These are phyloP conservation scores for Boletus barrowsii DNA, from an alignment of 768 basidiomycete genomes.

Conservation along the genomic window DNA sequence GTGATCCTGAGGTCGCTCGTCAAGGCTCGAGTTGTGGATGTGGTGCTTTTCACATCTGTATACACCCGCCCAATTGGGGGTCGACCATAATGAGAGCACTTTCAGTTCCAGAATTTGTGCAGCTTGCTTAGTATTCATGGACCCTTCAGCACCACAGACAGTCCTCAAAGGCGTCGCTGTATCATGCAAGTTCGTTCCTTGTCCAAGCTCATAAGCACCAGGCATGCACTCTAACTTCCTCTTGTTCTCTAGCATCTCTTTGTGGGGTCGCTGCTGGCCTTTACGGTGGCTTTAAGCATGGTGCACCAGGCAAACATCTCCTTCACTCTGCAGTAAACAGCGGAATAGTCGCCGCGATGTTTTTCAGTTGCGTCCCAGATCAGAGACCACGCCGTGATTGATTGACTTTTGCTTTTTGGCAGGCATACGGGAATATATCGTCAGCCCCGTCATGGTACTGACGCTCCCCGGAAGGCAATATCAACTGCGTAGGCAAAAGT, in stretches of 20 bases:
- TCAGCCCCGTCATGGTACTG: slow-evolving; percentile 58
- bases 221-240: slow-evolving; percentile 27
- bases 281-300: slow-evolving; percentile 46
- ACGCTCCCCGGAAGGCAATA: slow-evolving; percentile 48
- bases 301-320: slow-evolving; percentile 48
- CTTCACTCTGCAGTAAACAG: slow-evolving; percentile 68
- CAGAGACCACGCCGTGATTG: background rate
- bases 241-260: slow-evolving; percentile 46
- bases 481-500: slow-evolving; percentile 36
- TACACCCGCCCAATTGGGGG: background rate
- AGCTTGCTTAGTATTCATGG: slow-evolving; percentile 15
- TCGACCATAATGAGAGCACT: background rate
- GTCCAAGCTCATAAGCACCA: slow-evolving; percentile 1
- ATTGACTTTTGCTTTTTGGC: slow-evolving; percentile 5
- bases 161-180: slow-evolving; percentile 56
- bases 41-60: too few species aligned
- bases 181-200: slow-evolving; percentile 77
- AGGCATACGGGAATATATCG: slow-evolving; percentile 77
- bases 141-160: slow-evolving; percentile 36
- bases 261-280: slow-evolving; percentile 47
- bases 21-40: background rate
- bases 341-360: slow-evolving; percentile 65
- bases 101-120: too few species aligned
- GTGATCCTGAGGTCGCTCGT: background rate
- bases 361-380: slow-evolving; percentile 61